These are phyloP conservation scores for Podospora pseudopauciseta DNA, from an alignment of 495 filamentous ascomycete species.

Conservation along the genomic window DNA sequence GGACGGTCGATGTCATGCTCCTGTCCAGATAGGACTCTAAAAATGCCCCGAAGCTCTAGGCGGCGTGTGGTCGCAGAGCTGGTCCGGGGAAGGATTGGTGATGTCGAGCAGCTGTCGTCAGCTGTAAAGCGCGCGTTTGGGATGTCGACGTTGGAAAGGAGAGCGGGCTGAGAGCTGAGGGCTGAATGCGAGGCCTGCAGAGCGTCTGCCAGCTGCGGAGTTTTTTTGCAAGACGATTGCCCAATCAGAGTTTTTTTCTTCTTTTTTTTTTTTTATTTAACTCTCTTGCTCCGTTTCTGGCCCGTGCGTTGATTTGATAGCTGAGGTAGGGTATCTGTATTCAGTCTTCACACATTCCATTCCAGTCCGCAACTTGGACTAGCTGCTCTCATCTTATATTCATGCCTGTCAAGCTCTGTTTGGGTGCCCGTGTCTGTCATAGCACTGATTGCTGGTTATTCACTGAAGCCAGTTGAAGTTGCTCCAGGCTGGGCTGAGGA, in stretches of 20 bases:
- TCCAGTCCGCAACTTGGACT: background rate
- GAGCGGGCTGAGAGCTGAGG: slow-evolving; percentile 8
- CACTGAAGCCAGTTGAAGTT: background rate
- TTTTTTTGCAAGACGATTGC: slow-evolving; percentile 11
- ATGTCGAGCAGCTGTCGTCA: slow-evolving; percentile 36
- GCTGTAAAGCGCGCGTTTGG: slow-evolving; percentile 25
- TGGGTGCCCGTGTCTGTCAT: background rate
- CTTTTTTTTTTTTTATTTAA: background rate
- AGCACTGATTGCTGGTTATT: background rate
- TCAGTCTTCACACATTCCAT: background rate
- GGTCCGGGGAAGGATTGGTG: slow-evolving; percentile 19
- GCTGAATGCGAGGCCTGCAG: slow-evolving; percentile 4
- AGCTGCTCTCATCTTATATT: background rate
- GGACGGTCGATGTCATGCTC: slow-evolving; percentile 32
- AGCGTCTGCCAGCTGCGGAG: slow-evolving; percentile 14
- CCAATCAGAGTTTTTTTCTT: background rate
- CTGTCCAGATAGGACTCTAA: slow-evolving; percentile 11
- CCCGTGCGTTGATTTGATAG: background rate
- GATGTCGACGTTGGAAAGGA: slow-evolving; percentile 17
- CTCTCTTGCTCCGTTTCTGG: background rate
- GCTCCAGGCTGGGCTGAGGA: background rate
- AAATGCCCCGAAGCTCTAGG: slow-evolving; percentile 7
- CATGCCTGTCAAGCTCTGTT: slow-evolving; percentile 1
- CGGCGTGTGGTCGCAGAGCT: slow-evolving; percentile 13
- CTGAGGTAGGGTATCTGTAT: too few species aligned